Evolutionary conservation across 73 alveolate species (phyloP).

Genomic region (Paramecium tetraurelia): DNA sequence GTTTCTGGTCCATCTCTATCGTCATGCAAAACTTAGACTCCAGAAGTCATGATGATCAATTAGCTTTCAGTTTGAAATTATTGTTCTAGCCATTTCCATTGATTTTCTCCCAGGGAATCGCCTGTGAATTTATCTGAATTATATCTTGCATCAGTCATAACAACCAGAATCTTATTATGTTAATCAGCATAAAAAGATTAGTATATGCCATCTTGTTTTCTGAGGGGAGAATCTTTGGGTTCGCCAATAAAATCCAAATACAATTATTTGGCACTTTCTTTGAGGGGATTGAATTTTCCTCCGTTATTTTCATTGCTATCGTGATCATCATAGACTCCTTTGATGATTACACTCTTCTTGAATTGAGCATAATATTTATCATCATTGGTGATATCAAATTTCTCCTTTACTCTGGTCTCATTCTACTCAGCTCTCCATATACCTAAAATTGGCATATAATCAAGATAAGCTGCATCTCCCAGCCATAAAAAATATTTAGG

Average conservation of each 20-base stretch:
- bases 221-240: slow-evolving; percentile 64
- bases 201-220: slow-evolving; percentile 68
- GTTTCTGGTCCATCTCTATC: slow-evolving; percentile 67
- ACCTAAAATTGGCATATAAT: slow-evolving; percentile 50
- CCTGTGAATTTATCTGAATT: slow-evolving; percentile 35
- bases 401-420: not conserved
- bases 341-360: slow-evolving; percentile 2
- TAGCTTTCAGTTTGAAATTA: slow-evolving; percentile 42
- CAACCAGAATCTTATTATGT: slow-evolving; percentile 54
- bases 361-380: slow-evolving; percentile 46
- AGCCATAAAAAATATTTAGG: slow-evolving; percentile 57
- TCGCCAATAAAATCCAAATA: slow-evolving; percentile 73
- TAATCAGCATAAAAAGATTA: slow-evolving; percentile 60
- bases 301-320: slow-evolving; percentile 75
- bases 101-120: slow-evolving; percentile 66
- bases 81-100: slow-evolving; percentile 78
- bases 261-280: slow-evolving; percentile 57
- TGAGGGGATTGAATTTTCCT: slow-evolving; percentile 62
- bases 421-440: slow-evolving; percentile 40
- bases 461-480: slow-evolving; percentile 62
- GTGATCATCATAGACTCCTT: slow-evolving; percentile 87
- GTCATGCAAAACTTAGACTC: slow-evolving; percentile 72
- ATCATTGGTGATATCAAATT: not conserved
- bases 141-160: slow-evolving; percentile 75
- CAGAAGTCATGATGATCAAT: slow-evolving; percentile 67